Base-by-base conservation (phyloP, 2,329 filamentous ascomycete species). In the Stemphylium beticola region DNA sequence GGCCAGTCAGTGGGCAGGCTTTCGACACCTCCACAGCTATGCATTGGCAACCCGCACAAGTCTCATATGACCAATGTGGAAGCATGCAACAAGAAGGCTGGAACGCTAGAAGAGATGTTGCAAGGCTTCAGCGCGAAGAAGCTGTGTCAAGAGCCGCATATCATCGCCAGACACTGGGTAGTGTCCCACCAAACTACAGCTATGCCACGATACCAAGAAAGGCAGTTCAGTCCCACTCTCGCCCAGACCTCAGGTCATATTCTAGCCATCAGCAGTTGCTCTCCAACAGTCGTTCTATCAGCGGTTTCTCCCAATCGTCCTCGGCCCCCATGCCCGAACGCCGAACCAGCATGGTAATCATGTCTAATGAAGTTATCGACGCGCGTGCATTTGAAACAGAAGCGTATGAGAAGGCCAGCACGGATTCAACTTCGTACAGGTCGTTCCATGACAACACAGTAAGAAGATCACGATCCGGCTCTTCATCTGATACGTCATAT, bases 41-140 rank as follows among this genome's bases (percentile, higher is more conserved):
- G 8, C 50, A 57, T 17, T 10, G 37, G 6, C 53, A 11, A 15
- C 11, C 42, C 10, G 12, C 17, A 3, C 53, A 54, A 5, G 39
- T 10, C 5, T 29, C 26, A 41, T 5, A 20, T 43, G 12, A 33
- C 17, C 29, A 15, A 37, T n/a, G 42, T 18, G 14, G 44, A 15
- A 29, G 14, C 5, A 34, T 43, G n/a, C 40, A 50, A n/a, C 55
- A 57, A 8, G 48, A 57, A 33, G 59, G 53, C 1, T 69, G 61
- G 60, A 69, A 65, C 47, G 57, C 54, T 4, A 58, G 57, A 24
- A 57, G 64, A 24, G 62, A 64, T 17, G 55, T 44, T 37, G 57
- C 66, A 12, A 60, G 61, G 24, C 48, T 55, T 2, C 58, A 47
- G n/a, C 53, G 56, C 4, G 62, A 68, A 37, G 47, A 60, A 52